phyloP scores from a whole-genome alignment of 805 yeast genomes.

The Kurtzmaniella cleridarum region DNA sequence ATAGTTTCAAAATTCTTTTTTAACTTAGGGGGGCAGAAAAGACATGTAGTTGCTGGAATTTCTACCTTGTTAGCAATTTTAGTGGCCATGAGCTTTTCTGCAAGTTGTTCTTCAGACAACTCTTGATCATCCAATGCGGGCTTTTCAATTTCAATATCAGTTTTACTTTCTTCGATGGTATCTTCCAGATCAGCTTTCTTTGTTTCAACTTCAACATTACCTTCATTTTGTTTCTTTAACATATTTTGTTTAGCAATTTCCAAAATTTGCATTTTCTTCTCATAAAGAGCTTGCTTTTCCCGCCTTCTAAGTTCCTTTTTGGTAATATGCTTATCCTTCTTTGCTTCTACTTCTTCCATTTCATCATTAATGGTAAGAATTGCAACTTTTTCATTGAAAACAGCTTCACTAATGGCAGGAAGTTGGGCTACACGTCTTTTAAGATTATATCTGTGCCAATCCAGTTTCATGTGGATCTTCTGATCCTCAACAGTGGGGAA shows the following conservation, averaged over 20 bases:
- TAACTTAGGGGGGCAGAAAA: constrained; percentile 41
- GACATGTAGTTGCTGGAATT: constrained; percentile 44
- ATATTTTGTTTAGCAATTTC: constrained; percentile 42
- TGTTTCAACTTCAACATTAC: background rate
- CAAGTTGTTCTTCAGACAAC: constrained; percentile 22
- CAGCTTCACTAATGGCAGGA: constrained; percentile 40
- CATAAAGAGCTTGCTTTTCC: constrained; percentile 45
- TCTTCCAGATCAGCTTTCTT: constrained; percentile 3
- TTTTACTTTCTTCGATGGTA: background rate
- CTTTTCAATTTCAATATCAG: background rate
- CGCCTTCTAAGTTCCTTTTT: constrained; percentile 47
- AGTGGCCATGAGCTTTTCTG: constrained; percentile 39
- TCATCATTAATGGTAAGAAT: constrained; percentile 15
- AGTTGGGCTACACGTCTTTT: constrained; percentile 82
- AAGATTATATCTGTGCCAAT: constrained; percentile 95
- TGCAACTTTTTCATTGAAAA: constrained; percentile 27
- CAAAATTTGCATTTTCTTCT: constrained; percentile 43
- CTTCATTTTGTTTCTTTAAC: constrained; percentile 20
- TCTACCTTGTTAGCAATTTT: constrained; percentile 43
- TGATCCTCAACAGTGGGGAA: constrained; percentile 82
- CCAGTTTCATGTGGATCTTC: constrained; percentile 92
- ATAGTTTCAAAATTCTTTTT: constrained; percentile 28
- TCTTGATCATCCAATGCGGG: constrained; percentile 6
- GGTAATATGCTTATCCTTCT: constrained; percentile 25
- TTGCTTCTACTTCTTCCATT: constrained; percentile 15